Conservation (phyloP, 345 rosid species). For the Gossypium thurberi region DNA sequence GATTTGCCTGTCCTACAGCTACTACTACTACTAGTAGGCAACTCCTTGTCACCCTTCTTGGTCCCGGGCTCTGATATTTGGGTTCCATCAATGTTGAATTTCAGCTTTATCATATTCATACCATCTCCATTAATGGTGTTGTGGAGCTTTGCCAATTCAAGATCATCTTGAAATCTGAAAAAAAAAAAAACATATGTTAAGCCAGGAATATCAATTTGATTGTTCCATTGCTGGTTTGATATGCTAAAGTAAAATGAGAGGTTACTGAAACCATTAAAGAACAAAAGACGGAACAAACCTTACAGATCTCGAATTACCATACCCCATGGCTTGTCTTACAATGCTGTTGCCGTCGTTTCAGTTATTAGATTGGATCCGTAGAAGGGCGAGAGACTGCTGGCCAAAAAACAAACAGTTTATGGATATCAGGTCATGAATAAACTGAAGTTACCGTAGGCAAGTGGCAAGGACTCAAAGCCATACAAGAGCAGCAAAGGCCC, state of each 20-base stretch:
- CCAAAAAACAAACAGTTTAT: not conserved
- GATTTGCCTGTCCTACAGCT: slow-evolving; percentile 30
- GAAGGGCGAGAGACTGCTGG: not conserved
- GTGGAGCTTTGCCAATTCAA: slow-evolving; percentile 34
- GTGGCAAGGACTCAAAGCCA: slow-evolving; percentile 9
- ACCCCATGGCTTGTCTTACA: slow-evolving; percentile 26
- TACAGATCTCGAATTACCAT: slow-evolving; percentile 53
- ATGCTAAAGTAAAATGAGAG: not conserved
- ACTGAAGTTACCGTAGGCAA: not conserved
- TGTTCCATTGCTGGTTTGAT: not conserved
- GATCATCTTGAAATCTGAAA: slow-evolving; percentile 58
- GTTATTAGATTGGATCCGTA: slow-evolving; percentile 10
- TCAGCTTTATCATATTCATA: slow-evolving; percentile 24
- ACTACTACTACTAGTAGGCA: slow-evolving; percentile 6
- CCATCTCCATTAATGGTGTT: slow-evolving; percentile 35
- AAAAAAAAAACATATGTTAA: not conserved
- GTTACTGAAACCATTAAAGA: not conserved
- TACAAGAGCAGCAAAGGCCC: not conserved
- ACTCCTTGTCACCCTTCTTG: slow-evolving; percentile 18
- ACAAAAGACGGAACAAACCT: slow-evolving; percentile 40
- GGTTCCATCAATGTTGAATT: slow-evolving; percentile 45
- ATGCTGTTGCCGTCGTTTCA: slow-evolving; percentile 6
- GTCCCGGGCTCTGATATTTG: slow-evolving; percentile 28
- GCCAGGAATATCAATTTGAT: not conserved
- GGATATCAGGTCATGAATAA: not conserved